Conservation (phyloP, 352 stramenopile species). For the Thalassiosira oceanica region DNA sequence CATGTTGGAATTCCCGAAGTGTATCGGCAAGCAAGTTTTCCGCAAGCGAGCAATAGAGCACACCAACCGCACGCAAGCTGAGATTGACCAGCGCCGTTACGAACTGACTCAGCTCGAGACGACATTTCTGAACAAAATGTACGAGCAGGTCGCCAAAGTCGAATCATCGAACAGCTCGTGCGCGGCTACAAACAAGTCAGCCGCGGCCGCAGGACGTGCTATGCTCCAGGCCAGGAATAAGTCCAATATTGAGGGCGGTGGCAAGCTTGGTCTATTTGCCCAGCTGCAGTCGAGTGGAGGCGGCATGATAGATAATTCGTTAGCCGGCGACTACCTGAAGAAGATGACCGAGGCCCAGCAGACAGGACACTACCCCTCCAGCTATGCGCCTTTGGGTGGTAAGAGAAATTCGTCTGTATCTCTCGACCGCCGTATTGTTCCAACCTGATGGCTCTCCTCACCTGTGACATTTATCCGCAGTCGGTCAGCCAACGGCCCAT, state of each 20-base stretch:
- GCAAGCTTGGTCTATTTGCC: constrained; percentile 19
- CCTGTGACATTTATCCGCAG: too few relatives aligned
- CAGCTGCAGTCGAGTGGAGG: constrained; percentile 26
- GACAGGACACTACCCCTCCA: too few relatives aligned
- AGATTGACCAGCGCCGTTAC: constrained; percentile 79
- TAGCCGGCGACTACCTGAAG: too few relatives aligned
- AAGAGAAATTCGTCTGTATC: too few relatives aligned
- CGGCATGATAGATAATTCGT: constrained; percentile 34
- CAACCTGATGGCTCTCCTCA: too few relatives aligned
- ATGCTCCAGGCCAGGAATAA: constrained; percentile 44
- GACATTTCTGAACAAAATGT: constrained; percentile 92
- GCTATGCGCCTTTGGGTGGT: too few relatives aligned
- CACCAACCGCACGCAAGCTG: constrained; percentile 79
- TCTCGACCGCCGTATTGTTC: too few relatives aligned
- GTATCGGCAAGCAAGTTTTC: constrained; percentile 94
- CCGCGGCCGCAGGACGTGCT: constrained; percentile 59
- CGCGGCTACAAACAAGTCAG: constrained; percentile 23
- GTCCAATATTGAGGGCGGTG: background rate
- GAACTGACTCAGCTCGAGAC: constrained; percentile 86
- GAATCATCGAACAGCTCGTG: background rate
- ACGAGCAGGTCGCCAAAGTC: constrained; percentile 74
- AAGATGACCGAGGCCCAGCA: too few relatives aligned
- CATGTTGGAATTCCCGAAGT: too few relatives aligned
- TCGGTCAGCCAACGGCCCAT: too few relatives aligned
- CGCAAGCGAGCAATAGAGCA: constrained; percentile 77